Conservation (phyloP, 139 green algal species). For the Spirogloea muscicola region DNA sequence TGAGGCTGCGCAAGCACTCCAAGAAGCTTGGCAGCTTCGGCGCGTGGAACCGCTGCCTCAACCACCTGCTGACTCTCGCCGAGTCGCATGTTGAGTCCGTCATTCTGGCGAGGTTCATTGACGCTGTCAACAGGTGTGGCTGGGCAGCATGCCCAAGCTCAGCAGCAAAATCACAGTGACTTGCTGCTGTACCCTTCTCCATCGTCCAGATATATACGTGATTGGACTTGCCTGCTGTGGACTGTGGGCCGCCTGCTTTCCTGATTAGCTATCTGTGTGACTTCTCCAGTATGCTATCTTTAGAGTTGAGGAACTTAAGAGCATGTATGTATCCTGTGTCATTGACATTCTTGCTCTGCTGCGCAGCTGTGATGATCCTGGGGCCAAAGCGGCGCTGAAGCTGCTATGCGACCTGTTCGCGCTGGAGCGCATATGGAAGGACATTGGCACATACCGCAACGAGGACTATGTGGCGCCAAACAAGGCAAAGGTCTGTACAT, state of each 20-base stretch:
- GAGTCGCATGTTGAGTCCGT: conserved; percentile 45
- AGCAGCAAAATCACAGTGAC: too few species aligned
- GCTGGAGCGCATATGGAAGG: conserved; percentile 36
- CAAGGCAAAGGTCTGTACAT: conserved; percentile 53
- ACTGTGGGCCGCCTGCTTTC: too few species aligned
- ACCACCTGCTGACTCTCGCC: conserved; percentile 37
- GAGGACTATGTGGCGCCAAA: conserved; percentile 45
- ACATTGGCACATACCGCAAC: conserved; percentile 47
- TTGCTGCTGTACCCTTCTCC: too few species aligned
- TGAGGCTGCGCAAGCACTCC: conserved; percentile 41
- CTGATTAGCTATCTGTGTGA: too few species aligned
- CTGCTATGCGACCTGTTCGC: conserved; percentile 42
- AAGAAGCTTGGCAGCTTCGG: conserved; percentile 24
- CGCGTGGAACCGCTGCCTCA: conserved; percentile 49
- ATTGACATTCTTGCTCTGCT: too few species aligned
- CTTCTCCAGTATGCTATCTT: too few species aligned
- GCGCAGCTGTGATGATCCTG: conserved; percentile 40
- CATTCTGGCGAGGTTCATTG: conserved; percentile 41
- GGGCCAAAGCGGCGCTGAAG: conserved; percentile 13
- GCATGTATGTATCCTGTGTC: too few species aligned
- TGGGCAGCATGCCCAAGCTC: too few species aligned
- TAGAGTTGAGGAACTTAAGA: too few species aligned
- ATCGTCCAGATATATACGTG: too few species aligned
- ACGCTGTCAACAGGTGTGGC: conserved; percentile 22
- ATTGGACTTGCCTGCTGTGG: too few species aligned